These are phyloP conservation scores for Diaporthe citri DNA, from an alignment of 2,329 filamentous ascomycete species.

Conservation along the genomic window DNA sequence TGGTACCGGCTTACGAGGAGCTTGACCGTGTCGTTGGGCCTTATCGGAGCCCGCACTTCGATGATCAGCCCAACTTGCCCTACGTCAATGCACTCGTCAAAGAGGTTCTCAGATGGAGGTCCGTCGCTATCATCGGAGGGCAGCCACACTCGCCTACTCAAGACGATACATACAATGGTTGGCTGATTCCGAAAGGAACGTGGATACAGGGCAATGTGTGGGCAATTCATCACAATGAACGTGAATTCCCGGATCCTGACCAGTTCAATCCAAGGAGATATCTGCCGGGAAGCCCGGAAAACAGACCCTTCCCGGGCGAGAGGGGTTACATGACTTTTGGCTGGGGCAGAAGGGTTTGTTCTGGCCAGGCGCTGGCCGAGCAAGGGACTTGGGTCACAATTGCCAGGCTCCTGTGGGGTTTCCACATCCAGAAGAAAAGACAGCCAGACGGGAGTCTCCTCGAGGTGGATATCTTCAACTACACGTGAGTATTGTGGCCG, in stretches of 20 bases:
- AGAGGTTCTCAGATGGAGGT: slow-evolving; percentile 68
- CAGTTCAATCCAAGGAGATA: slow-evolving; percentile 58
- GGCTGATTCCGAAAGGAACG: slow-evolving; percentile 62
- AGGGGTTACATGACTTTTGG: slow-evolving; percentile 68
- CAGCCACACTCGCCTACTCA: slow-evolving; percentile 63
- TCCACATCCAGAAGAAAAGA: slow-evolving; percentile 59
- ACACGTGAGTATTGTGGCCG: slow-evolving; percentile 57
- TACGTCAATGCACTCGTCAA: slow-evolving; percentile 68
- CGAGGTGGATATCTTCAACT: slow-evolving; percentile 68
- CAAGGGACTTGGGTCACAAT: slow-evolving; percentile 71
- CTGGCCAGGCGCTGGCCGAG: slow-evolving; percentile 68
- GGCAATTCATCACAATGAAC: slow-evolving; percentile 61
- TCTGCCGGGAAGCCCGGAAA: slow-evolving; percentile 52
- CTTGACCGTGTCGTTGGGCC: slow-evolving; percentile 64
- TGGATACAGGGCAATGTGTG: slow-evolving; percentile 65
- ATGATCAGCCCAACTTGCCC: slow-evolving; percentile 61
- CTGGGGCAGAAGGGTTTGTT: slow-evolving; percentile 67
- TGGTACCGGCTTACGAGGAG: slow-evolving; percentile 63
- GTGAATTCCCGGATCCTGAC: slow-evolving; percentile 61
- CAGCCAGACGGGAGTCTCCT: slow-evolving; percentile 57
- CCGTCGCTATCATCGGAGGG: slow-evolving; percentile 63
- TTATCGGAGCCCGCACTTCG: slow-evolving; percentile 59
- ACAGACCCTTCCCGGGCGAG: slow-evolving; percentile 61
- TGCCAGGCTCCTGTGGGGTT: slow-evolving; percentile 69
- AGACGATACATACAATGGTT: slow-evolving; percentile 61